Evolutionary conservation across 805 yeast species (phyloP).

Genomic region (Lachancea cidri): DNA sequence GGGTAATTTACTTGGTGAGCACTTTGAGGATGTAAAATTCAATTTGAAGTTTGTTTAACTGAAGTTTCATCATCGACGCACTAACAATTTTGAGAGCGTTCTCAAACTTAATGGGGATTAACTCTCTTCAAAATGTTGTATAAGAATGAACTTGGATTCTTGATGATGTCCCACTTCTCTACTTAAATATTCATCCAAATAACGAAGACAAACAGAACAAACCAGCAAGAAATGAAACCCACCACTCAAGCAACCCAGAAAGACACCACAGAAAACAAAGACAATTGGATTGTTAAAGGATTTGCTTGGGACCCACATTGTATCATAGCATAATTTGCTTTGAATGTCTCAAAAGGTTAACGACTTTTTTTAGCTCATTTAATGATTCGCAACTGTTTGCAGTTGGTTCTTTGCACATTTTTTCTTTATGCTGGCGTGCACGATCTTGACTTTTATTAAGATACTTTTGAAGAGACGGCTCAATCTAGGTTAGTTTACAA

Average conservation of each 20-base stretch:
- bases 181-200: not conserved
- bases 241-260: slow-evolving; percentile 11
- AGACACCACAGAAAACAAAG: slow-evolving; percentile 12
- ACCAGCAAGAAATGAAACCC: slow-evolving; percentile 9
- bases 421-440: no score
- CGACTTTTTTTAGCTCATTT: no score
- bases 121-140: not conserved
- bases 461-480: no score
- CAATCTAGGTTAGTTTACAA: no score
- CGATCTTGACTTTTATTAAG: no score
- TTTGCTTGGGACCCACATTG: slow-evolving; percentile 14
- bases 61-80: slow-evolving; percentile 1
- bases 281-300: slow-evolving; percentile 13
- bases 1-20: slow-evolving; percentile 5
- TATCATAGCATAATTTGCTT: slow-evolving; percentile 8
- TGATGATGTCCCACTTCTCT: not conserved
- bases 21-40: not conserved
- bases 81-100: not conserved
- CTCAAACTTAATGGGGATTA: not conserved
- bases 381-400: no score
- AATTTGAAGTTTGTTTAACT: not conserved
- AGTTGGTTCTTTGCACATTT: no score
- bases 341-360: no score
- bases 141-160: not conserved
- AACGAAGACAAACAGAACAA: not conserved